These are phyloP conservation scores for Polyplosphaeria fusca DNA, from an alignment of 495 filamentous ascomycete genomes.

Conservation along the genomic window DNA sequence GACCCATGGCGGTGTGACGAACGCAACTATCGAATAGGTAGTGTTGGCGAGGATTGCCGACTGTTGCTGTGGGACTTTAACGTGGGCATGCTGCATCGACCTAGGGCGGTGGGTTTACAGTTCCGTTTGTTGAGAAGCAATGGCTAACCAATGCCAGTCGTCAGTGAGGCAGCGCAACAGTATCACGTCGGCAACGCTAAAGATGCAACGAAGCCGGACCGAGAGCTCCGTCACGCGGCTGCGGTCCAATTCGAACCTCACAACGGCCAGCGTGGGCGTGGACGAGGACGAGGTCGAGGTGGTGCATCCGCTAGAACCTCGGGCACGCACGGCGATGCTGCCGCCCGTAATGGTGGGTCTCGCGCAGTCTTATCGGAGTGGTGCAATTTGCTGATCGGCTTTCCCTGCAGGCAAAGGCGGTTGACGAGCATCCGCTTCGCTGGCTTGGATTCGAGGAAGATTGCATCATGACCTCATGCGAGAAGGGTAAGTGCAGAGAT, in stretches of 20 bases:
- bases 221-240: conserved; percentile 51
- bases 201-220: conserved; percentile 39
- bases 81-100: conserved; percentile 90
- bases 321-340: conserved; percentile 74
- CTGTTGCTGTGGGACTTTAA: conserved; percentile 96
- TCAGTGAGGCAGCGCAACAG: conserved; percentile 60
- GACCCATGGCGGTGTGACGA: conserved; percentile 97
- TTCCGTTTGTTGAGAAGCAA: not conserved
- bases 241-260: conserved; percentile 62
- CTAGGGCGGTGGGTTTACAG: conserved; percentile 63
- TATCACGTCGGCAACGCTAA: conserved; percentile 42
- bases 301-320: conserved; percentile 75
- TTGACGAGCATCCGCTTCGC: conserved; percentile 80
- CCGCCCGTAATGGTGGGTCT: conserved; percentile 83
- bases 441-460: conserved; percentile 91
- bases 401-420: conserved; percentile 64
- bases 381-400: too few species aligned
- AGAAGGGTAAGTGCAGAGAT: conserved; percentile 60
- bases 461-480: conserved; percentile 86
- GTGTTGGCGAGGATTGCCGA: conserved; percentile 89
- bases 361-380: too few species aligned
- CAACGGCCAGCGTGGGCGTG: conserved; percentile 43
- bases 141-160: conserved; percentile 37
- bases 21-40: conserved; percentile 89
- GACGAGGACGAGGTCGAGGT: conserved; percentile 48